Conservation (phyloP, 768 basidiomycete species). For the Mycena amicta region DNA sequence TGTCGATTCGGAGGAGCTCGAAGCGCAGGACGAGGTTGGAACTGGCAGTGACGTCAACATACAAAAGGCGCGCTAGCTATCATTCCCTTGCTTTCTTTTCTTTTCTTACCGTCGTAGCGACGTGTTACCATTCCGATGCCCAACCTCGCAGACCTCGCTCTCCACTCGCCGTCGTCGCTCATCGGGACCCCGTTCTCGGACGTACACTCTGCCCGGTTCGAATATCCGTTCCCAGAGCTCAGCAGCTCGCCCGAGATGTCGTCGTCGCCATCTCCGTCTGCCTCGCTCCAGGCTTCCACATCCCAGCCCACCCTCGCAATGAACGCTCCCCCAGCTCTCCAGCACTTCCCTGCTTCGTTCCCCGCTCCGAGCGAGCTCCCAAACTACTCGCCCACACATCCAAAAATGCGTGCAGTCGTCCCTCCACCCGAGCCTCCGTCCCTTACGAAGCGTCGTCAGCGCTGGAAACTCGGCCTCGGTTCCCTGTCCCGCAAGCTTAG, state of each 20-base stretch:
- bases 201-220: constrained; percentile 16
- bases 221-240: constrained; percentile 20
- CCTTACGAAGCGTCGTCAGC: constrained; percentile 19
- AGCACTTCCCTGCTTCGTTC: constrained; percentile 20
- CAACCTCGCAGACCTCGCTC: constrained; percentile 16
- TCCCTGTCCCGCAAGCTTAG: constrained; percentile 14
- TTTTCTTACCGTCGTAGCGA: too few species aligned
- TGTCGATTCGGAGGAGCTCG: too few species aligned
- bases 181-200: constrained; percentile 22
- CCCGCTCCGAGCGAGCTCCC: constrained; percentile 17
- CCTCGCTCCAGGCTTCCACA: constrained; percentile 2
- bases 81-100: background rate
- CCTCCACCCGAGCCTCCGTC: constrained; percentile 19
- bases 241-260: constrained; percentile 8
- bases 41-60: background rate
- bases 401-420: constrained; percentile 20
- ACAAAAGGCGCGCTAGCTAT: background rate
- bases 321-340: constrained; percentile 15
- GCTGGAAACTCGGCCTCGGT: constrained; percentile 15
- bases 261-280: constrained; percentile 14
- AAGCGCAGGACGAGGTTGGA: background rate
- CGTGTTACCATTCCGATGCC: constrained; percentile 16
- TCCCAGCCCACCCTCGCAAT: constrained; percentile 20
- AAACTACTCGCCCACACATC: constrained; percentile 21
- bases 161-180: constrained; percentile 18